A percentile compares a stretch with the other conserved stretches of the same genome.
Evolutionary conservation across 768 basidiomycete genomes (phyloP).

Genomic region (Hericium coralloides): DNA sequence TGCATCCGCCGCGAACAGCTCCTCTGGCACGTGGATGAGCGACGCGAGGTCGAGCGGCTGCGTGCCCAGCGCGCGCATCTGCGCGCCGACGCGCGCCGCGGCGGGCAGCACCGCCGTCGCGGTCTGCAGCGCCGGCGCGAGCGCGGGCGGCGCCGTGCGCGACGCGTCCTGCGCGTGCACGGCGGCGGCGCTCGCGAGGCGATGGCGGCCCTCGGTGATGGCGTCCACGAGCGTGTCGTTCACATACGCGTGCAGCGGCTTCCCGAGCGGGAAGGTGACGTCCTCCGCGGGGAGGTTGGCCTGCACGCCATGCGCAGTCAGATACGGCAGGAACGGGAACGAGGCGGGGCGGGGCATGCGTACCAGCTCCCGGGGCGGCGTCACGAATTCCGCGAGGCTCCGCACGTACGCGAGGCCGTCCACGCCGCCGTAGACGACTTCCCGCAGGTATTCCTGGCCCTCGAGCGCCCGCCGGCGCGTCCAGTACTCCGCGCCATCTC

Average conservation of each 20-base stretch:
- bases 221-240: constrained; percentile 6
- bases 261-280: background rate
- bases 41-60: constrained; percentile 32
- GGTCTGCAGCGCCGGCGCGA: constrained; percentile 1
- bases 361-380: constrained; percentile 16
- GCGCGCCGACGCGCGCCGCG: constrained; percentile 12
- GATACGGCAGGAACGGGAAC: background rate
- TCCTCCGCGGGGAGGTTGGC: background rate
- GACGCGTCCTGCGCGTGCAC: background rate
- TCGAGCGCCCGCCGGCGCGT: constrained; percentile 26
- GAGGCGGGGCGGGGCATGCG: background rate
- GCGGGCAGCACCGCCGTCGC: constrained; percentile 14
- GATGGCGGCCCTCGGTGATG: constrained; percentile 10
- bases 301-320: too few relatives aligned
- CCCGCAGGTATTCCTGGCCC: constrained; percentile 58
- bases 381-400: constrained; percentile 67
- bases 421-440: constrained; percentile 73
- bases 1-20: constrained; percentile 30
- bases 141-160: background rate
- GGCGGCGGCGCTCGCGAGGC: constrained; percentile 1
- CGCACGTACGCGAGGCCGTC: constrained; percentile 71
- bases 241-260: constrained; percentile 3
- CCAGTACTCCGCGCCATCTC: background rate
- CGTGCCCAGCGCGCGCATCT: constrained; percentile 11
- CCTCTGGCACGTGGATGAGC: constrained; percentile 31